Percentiles rank a stretch among this genome's conserved stretches.
phyloP scores from a whole-genome alignment of 192 early-diverging fungal genomes.

The Gonapodya sp. region DNA sequence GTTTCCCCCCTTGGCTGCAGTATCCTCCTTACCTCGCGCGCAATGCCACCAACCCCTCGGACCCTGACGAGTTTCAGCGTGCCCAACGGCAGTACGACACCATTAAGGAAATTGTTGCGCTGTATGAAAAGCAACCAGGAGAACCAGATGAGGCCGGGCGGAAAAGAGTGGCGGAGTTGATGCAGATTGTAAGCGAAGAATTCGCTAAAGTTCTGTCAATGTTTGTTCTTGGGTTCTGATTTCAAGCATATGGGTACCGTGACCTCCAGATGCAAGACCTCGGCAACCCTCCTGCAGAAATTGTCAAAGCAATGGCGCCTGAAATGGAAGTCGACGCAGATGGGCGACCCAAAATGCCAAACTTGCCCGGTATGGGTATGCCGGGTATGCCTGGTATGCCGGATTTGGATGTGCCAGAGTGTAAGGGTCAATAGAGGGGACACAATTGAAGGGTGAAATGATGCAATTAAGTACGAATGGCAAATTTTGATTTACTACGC shows the following conservation, averaged over 20 bases:
- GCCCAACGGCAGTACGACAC: slow-evolving; percentile 71
- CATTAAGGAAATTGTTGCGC: slow-evolving; percentile 67
- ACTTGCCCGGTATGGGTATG: not conserved
- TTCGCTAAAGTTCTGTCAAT: not conserved
- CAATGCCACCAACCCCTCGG: slow-evolving; percentile 61
- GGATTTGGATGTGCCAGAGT: not conserved
- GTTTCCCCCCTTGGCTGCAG: slow-evolving; percentile 22
- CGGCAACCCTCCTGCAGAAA: slow-evolving; percentile 87
- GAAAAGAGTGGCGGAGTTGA: slow-evolving; percentile 74
- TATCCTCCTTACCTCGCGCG: slow-evolving; percentile 83
- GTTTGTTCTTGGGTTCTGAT: slow-evolving; percentile 7
- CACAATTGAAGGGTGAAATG: not conserved
- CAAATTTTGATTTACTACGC: no score
- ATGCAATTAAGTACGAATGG: no score
- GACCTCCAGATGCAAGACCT: slow-evolving; percentile 81
- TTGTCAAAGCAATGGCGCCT: slow-evolving; percentile 83
- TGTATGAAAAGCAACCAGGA: slow-evolving; percentile 59
- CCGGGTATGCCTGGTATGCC: not conserved
- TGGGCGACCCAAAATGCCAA: slow-evolving; percentile 22
- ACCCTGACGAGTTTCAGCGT: slow-evolving; percentile 54
- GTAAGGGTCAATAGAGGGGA: not conserved
- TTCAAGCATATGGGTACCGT: slow-evolving; percentile 13
- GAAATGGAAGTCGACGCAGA: slow-evolving; percentile 75
- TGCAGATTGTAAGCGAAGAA: slow-evolving; percentile 65
- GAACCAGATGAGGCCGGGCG: slow-evolving; percentile 53